Percentiles rank a stretch among this genome's conserved stretches.
Conservation (phyloP, 208 protist genomes). For the Herpetomonas samuelpessoai region DNA sequence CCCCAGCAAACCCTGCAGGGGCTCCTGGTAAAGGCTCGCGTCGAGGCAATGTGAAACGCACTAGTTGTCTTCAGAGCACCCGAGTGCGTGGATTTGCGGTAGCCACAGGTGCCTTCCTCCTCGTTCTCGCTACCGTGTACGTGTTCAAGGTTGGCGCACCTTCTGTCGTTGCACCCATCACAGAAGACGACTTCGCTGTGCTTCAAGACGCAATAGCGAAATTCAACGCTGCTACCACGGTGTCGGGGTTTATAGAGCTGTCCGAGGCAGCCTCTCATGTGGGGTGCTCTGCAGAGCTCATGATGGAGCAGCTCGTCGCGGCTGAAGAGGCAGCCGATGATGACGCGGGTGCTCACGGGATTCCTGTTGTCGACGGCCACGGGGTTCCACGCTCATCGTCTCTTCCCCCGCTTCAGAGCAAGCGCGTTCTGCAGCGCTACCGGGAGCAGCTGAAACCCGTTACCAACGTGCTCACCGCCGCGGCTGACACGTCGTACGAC, state of each 20-base stretch:
- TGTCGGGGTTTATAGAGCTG: constrained; percentile 19
- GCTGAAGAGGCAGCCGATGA: constrained; percentile 10
- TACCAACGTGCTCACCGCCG: neutral
- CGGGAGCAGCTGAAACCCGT: neutral
- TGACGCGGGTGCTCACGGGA: too few relatives aligned
- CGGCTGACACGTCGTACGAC: constrained; percentile 29
- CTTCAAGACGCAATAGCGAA: constrained; percentile 14
- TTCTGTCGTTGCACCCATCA: neutral
- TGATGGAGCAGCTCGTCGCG: constrained; percentile 21
- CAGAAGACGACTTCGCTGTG: constrained; percentile 20
- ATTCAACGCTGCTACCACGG: constrained; percentile 12
- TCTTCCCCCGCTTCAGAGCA: too few relatives aligned
- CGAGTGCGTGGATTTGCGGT: too few relatives aligned
- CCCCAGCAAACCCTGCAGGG: too few relatives aligned
- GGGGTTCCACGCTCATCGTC: too few relatives aligned
- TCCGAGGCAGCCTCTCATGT: constrained; percentile 14
- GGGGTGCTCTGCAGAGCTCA: constrained; percentile 11
- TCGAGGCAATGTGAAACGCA: too few relatives aligned
- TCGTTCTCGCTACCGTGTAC: neutral
- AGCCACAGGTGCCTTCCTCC: neutral
- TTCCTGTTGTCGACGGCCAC: too few relatives aligned
- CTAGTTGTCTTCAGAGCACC: too few relatives aligned
- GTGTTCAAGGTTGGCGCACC: neutral
- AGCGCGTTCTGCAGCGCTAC: neutral
- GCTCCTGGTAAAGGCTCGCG: too few relatives aligned